Evolutionary conservation across 495 filamentous ascomycete species (phyloP), one percentile per base, ranked within the genome.

Genomic region (Pyronema domesticum): DNA sequence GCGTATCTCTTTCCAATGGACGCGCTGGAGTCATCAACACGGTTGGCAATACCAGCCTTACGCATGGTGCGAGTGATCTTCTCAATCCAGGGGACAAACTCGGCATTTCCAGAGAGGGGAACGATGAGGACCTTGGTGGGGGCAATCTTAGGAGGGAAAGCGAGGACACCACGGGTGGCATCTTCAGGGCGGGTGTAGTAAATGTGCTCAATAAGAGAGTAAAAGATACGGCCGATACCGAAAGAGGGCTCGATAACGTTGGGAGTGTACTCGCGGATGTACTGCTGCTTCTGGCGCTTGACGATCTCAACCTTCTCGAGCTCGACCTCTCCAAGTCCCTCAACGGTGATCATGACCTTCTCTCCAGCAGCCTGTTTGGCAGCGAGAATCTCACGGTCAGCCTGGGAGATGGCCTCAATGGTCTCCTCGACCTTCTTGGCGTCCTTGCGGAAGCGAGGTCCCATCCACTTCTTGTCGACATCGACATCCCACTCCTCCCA

Each of bases 111-210:
- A 35, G 80, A 83, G 19, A 88, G 72, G 11, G 83, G 82, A 3
- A 85, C 81, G 46, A 88, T 74, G 49, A 87, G 75, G 46, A 86
- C 79, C 69, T 86, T 87, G 17, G 80, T 85, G 0, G 83, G 83
- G 6, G 83, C 82, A 23, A 86, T 72, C 1, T 71, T 70, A 1
- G 82, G 82, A 13, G 80, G 81, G 73, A 88, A 84, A 3, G 83
- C 87, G 50, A 88, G 74, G 10, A 85, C 82, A 63, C 76, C 74
- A 57, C 83, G 80, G 17, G 80, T 74, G 61, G 78, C 80, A 11
- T 83, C 80, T 55, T 70, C 76, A 18, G 65, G 72, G 43, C 83
- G 74, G 39, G 75, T 78, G 79, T 80, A 82, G 69, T 74, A 82
- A 55, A 66, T 69, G 60, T 83, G 80, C 63, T 83, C 80, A 57